Evolutionary conservation across 257 asterid species (phyloP).

Genomic region (Primulina huaijiensis): DNA sequence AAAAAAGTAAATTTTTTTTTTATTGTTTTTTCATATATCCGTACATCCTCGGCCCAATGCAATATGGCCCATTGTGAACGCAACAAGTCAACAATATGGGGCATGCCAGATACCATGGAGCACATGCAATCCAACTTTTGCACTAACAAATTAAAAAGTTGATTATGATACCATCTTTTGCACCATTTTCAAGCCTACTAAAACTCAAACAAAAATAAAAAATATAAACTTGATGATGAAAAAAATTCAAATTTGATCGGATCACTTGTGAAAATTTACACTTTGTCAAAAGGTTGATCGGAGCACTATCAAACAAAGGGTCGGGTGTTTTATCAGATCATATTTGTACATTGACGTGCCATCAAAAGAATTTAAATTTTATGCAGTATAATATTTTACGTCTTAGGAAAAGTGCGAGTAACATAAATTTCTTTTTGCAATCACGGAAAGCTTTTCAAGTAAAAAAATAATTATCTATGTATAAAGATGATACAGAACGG

Average conservation of each 20-base stretch:
- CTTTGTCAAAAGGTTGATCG: not conserved
- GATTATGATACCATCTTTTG: not conserved
- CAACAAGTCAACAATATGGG: slow-evolving; percentile 51
- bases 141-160: slow-evolving; percentile 25
- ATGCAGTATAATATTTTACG: too few relatives aligned
- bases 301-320: not conserved
- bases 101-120: slow-evolving; percentile 30
- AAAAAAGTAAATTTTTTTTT: too few relatives aligned
- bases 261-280: too few relatives aligned
- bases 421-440: too few relatives aligned
- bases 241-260: not conserved
- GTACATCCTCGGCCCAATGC: not conserved
- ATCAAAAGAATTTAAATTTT: too few relatives aligned
- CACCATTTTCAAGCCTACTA: not conserved
- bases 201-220: too few relatives aligned
- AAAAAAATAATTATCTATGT: too few relatives aligned
- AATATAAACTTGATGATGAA: too few relatives aligned
- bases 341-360: not conserved
- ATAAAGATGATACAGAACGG: too few relatives aligned
- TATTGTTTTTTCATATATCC: too few relatives aligned
- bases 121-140: slow-evolving; percentile 63
- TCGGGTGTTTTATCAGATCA: not conserved
- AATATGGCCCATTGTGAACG: slow-evolving; percentile 47
- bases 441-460: too few relatives aligned
- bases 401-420: too few relatives aligned